phyloP scores from a whole-genome alignment of 495 filamentous ascomycete genomes.

The Apodospora peruviana region DNA sequence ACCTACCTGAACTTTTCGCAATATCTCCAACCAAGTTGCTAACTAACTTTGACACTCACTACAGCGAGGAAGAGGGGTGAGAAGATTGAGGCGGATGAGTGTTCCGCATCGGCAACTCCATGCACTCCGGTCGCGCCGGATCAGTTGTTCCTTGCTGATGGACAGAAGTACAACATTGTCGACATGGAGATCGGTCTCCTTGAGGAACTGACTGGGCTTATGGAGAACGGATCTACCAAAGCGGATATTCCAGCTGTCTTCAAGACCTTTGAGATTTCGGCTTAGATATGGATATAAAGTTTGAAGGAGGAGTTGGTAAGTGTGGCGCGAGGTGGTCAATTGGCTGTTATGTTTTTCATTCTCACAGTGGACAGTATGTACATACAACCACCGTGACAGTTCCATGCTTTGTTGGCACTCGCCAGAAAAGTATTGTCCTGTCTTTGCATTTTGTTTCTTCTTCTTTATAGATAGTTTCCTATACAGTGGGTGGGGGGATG shows the following conservation, averaged over 20 bases:
- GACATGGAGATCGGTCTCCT: not conserved
- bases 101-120: not conserved
- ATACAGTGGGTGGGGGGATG: too few relatives aligned
- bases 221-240: not conserved
- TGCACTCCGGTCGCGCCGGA: not conserved
- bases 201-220: not conserved
- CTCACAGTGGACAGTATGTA: too few relatives aligned
- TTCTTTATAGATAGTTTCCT: too few relatives aligned
- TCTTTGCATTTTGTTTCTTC: too few relatives aligned
- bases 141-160: not conserved
- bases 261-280: not conserved
- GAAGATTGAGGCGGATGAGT: not conserved
- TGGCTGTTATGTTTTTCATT: too few relatives aligned
- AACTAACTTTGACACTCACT: not conserved
- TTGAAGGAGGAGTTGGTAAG: too few relatives aligned
- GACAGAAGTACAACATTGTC: not conserved
- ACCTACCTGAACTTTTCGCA: not conserved
- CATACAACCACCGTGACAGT: too few relatives aligned
- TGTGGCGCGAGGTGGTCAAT: too few relatives aligned
- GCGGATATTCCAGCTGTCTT: not conserved
- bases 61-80: not conserved
- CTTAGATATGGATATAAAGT: not conserved
- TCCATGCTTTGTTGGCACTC: too few relatives aligned
- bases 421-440: too few relatives aligned
- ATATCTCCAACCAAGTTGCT: not conserved